phyloP scores from a whole-genome alignment of 768 basidiomycete species.

The Lactarius trivialis region DNA sequence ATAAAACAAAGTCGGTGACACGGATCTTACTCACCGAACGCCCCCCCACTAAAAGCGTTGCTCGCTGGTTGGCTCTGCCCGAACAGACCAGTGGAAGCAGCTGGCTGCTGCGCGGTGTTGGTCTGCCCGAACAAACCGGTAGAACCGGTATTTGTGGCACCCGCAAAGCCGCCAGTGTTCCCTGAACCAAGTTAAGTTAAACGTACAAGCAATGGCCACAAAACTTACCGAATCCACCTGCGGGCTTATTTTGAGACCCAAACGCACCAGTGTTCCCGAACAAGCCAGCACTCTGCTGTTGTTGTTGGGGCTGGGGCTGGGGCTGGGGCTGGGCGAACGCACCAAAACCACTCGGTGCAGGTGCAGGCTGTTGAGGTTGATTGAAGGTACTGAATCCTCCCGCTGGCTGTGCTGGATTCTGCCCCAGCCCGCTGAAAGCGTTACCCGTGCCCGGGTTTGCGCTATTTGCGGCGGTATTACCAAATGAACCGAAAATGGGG shows the following conservation, averaged over 20 bases:
- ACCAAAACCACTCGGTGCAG: slow-evolving; percentile 26
- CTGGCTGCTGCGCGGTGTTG: slow-evolving; percentile 29
- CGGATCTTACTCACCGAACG: slow-evolving; percentile 26
- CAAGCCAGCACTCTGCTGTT: slow-evolving; percentile 23
- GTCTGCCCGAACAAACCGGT: slow-evolving; percentile 27
- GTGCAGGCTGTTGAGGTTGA: slow-evolving; percentile 28
- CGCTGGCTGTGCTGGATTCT: slow-evolving; percentile 20
- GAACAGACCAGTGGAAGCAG: slow-evolving; percentile 29
- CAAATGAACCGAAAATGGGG: slow-evolving; percentile 28
- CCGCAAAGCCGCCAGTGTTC: slow-evolving; percentile 14
- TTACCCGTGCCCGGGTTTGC: slow-evolving; percentile 23
- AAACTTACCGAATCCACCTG: slow-evolving; percentile 23
- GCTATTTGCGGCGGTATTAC: slow-evolving; percentile 25
- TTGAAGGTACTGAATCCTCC: slow-evolving; percentile 28
- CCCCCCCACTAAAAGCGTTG: slow-evolving; percentile 24
- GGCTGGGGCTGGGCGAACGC: slow-evolving; percentile 32
- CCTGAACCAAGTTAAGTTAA: slow-evolving; percentile 13
- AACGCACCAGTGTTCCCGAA: slow-evolving; percentile 31
- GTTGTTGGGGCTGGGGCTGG: slow-evolving; percentile 16
- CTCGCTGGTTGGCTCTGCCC: slow-evolving; percentile 24
- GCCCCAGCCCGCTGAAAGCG: slow-evolving; percentile 29
- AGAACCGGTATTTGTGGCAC: slow-evolving; percentile 12
- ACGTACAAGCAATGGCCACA: neutral
- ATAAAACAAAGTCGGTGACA: neutral
- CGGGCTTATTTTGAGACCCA: slow-evolving; percentile 30